Evolutionary conservation across 2,329 filamentous ascomycete species (phyloP).

Genomic region (Chaetomium globosum): DNA sequence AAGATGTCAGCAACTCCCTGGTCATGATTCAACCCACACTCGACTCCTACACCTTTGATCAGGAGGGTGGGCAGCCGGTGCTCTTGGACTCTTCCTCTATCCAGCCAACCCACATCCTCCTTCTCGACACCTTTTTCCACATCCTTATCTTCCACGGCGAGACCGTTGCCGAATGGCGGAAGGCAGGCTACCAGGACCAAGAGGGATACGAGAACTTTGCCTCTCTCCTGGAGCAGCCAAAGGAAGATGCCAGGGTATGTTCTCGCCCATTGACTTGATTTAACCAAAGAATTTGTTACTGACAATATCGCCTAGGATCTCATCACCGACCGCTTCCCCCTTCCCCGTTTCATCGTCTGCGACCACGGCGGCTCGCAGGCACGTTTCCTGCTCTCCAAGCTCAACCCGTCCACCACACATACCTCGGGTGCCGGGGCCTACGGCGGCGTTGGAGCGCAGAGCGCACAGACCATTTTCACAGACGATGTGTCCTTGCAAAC

Average conservation of each 20-base stretch:
- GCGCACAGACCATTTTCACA: conserved; percentile 97
- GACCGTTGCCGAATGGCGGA: conserved; percentile 96
- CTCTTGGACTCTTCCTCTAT: conserved; percentile 95
- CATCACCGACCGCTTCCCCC: conserved; percentile 95
- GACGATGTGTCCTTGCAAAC: conserved; percentile 97
- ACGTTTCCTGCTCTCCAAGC: conserved; percentile 92
- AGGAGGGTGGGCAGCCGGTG: conserved; percentile 91
- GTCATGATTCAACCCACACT: conserved; percentile 99
- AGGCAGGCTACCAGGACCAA: conserved; percentile 96
- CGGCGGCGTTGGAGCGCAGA: conserved; percentile 80
- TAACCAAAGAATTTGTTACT: not conserved
- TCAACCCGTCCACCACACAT: conserved; percentile 96
- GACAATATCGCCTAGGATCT: conserved; percentile 65
- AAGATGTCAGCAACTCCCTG: conserved; percentile 93
- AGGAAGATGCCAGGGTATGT: conserved; percentile 89
- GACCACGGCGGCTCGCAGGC: conserved; percentile 98
- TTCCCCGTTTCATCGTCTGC: conserved; percentile 97
- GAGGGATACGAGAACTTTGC: conserved; percentile 98
- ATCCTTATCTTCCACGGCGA: conserved; percentile 99
- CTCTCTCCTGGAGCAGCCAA: conserved; percentile 82
- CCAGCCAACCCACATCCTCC: conserved; percentile 86
- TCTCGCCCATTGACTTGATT: too few species aligned
- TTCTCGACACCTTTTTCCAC: conserved; percentile 98
- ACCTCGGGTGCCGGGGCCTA: conserved; percentile 88
- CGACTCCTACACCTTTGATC: conserved; percentile 95